Evolutionary conservation across 306 rosid genomes (phyloP).

Genomic region (Vicia sativa): DNA sequence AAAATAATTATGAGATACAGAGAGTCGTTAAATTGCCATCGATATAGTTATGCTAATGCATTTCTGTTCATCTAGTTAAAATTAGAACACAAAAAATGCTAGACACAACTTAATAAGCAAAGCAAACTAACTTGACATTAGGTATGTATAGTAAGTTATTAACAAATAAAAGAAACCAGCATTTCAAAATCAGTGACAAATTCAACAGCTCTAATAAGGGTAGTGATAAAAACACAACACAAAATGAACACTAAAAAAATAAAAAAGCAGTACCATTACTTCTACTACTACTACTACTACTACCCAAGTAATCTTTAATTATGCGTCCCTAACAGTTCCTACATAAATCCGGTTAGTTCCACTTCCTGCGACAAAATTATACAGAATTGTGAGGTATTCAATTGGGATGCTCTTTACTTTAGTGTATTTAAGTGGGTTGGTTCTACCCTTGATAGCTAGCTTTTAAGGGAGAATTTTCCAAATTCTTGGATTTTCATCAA

Average conservation of each 20-base stretch:
- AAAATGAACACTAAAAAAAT: not conserved
- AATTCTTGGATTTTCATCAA: not conserved
- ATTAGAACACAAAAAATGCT: too few relatives aligned
- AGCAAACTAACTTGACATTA: too few relatives aligned
- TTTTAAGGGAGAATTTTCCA: not conserved
- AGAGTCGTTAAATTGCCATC: not conserved
- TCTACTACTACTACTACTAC: not conserved
- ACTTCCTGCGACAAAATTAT: not conserved
- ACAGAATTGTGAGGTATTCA: not conserved
- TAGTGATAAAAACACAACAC: not conserved
- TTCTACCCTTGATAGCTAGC: not conserved
- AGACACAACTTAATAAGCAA: too few relatives aligned
- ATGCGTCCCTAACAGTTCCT: not conserved
- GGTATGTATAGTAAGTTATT: not conserved
- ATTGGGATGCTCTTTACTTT: not conserved
- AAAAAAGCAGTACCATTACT: too few relatives aligned
- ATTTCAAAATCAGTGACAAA: not conserved
- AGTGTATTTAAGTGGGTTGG: not conserved
- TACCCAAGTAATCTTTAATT: not conserved
- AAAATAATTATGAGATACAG: not conserved
- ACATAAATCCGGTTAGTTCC: not conserved
- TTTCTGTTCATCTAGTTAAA: too few relatives aligned
- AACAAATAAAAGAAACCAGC: not conserved
- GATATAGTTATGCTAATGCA: conserved; percentile 1
- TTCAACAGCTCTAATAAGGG: not conserved